Conservation (phyloP, 1,284 basidiomycete species). For the Golubevia pallescens region DNA sequence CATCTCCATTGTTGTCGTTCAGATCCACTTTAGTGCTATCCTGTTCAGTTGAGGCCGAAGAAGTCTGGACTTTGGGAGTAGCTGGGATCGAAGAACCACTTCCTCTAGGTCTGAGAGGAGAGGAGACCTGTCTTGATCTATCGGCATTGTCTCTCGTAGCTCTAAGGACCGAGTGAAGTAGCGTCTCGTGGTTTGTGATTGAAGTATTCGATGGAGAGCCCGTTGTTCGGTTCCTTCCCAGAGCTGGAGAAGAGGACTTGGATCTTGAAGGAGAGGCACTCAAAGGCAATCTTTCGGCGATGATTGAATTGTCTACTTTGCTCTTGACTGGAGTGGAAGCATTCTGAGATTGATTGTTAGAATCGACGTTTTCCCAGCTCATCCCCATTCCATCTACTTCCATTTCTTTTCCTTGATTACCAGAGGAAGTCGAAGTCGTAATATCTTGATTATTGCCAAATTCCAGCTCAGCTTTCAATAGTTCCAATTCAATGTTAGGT, state of each 20-base stretch:
- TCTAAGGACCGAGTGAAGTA: background rate
- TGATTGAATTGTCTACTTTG: background rate
- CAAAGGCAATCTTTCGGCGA: background rate
- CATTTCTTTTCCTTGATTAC: background rate
- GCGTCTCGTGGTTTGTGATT: background rate
- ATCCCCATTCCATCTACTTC: background rate
- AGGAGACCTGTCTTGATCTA: too few relatives aligned
- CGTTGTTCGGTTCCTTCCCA: background rate
- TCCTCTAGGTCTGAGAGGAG: too few relatives aligned
- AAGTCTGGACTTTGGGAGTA: too few relatives aligned
- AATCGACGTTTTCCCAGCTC: background rate
- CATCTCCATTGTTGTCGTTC: too few relatives aligned
- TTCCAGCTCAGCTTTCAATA: conserved; percentile 13
- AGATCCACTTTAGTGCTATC: too few relatives aligned
- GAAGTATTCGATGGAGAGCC: background rate
- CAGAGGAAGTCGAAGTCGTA: too few relatives aligned
- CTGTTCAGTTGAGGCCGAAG: too few relatives aligned
- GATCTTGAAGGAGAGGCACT: background rate
- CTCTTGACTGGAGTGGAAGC: background rate
- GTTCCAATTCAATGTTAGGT: conserved; percentile 37
- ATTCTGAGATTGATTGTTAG: background rate
- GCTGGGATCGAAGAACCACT: too few relatives aligned
- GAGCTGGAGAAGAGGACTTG: background rate
- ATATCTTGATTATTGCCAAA: background rate
- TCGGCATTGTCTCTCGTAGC: background rate